Conservation (phyloP, 306 rosid genomes). For the Styphnolobium japonicum region DNA sequence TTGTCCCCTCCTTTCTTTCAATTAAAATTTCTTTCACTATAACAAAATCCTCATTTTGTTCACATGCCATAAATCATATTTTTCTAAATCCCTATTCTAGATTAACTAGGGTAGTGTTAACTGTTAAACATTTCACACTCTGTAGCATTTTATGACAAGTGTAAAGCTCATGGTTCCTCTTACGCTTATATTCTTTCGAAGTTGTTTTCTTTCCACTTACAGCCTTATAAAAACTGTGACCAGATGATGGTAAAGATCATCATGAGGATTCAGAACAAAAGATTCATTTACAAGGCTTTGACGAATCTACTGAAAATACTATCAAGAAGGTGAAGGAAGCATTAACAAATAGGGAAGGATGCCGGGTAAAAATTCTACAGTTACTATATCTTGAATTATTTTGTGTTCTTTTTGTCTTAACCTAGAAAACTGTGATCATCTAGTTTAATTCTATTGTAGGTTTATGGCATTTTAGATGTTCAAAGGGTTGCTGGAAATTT, state of each 20-base stretch:
- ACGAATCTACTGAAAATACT: conserved; percentile 58
- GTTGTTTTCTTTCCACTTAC: conserved; percentile 20
- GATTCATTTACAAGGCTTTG: conserved; percentile 52
- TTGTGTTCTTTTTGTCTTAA: neutral
- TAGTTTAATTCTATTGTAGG: conserved; percentile 44
- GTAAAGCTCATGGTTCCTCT: neutral
- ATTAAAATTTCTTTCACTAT: too few relatives aligned
- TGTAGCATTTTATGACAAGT: neutral
- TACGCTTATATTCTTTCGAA: neutral
- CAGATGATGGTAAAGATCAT: conserved; percentile 57
- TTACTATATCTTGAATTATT: neutral
- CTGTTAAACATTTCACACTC: neutral
- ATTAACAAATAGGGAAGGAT: conserved; percentile 57
- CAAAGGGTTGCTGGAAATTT: conserved; percentile 88
- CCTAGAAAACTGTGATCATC: neutral
- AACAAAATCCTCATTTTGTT: neutral
- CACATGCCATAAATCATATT: neutral
- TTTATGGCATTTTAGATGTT: conserved; percentile 79
- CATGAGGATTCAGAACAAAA: conserved; percentile 48
- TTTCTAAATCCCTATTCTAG: neutral
- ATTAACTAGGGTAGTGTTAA: neutral
- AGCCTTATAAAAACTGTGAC: conserved; percentile 26
- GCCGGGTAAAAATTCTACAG: conserved; percentile 52
- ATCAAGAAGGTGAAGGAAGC: conserved; percentile 69
- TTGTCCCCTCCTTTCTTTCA: neutral